phyloP scores from a whole-genome alignment of 306 rosid genomes.

The Casuarina glauca region DNA sequence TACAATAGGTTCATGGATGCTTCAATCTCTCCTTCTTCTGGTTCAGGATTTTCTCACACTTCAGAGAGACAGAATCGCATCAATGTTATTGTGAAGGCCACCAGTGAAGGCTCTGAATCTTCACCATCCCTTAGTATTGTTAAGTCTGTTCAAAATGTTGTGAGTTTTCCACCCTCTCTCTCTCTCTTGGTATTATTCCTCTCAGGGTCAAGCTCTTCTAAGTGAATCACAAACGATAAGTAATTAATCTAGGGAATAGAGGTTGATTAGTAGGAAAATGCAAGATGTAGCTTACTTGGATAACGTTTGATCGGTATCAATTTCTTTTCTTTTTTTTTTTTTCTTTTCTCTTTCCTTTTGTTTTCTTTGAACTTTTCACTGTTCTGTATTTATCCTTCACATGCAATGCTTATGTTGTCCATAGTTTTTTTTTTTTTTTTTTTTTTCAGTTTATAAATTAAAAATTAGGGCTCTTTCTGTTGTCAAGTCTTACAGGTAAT shows the following conservation, averaged over 20 bases:
- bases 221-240: background rate
- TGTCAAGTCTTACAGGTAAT: background rate
- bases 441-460: background rate
- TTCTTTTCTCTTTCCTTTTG: background rate
- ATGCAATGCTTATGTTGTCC: background rate
- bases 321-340: background rate
- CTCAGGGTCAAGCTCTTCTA: background rate
- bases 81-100: conserved; percentile 58
- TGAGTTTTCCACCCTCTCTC: conserved; percentile 42
- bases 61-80: conserved; percentile 45
- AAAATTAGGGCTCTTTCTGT: background rate
- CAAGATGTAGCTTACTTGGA: background rate
- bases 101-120: conserved; percentile 72
- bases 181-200: background rate
- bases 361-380: too few species aligned
- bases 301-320: background rate
- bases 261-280: background rate
- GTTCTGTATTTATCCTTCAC: background rate
- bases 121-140: conserved; percentile 64
- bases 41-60: conserved; percentile 18
- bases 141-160: conserved; percentile 71
- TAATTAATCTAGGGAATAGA: background rate
- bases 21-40: conserved; percentile 5
- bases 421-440: background rate
- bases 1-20: conserved; percentile 15